phyloP scores from a whole-genome alignment of 495 filamentous ascomycete genomes.

The Jackrogersella minutella region DNA sequence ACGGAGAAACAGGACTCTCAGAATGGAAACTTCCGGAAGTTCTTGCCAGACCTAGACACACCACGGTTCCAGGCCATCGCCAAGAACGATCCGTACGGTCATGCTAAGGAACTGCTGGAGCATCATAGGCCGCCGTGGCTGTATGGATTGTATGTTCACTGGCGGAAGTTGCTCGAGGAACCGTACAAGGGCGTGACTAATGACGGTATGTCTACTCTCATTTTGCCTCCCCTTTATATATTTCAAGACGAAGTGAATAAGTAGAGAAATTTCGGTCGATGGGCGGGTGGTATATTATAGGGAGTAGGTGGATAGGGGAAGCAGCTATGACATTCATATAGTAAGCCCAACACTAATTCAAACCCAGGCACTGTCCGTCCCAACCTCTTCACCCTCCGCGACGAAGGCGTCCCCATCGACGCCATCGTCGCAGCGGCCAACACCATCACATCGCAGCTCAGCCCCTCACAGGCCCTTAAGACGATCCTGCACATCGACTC shows the following conservation, averaged over 20 bases:
- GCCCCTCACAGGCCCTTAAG: constrained; percentile 55
- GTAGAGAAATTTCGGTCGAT: neutral
- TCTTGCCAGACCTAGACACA: constrained; percentile 67
- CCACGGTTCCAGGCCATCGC: constrained; percentile 70
- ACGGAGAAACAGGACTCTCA: constrained; percentile 27
- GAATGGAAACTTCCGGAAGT: constrained; percentile 57
- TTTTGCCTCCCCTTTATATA: neutral
- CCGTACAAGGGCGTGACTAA: constrained; percentile 76
- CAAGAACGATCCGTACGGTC: constrained; percentile 69
- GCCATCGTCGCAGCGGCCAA: constrained; percentile 61
- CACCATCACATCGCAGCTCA: constrained; percentile 53
- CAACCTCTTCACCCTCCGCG: constrained; percentile 65
- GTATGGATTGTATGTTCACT: constrained; percentile 70
- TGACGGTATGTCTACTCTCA: constrained; percentile 60
- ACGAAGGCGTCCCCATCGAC: constrained; percentile 67
- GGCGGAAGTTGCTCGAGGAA: constrained; percentile 69
- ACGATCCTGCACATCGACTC: constrained; percentile 70
- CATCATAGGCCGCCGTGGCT: constrained; percentile 71
- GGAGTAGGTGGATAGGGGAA: neutral
- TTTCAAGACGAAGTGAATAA: neutral
- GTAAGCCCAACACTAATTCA: neutral
- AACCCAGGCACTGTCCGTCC: constrained; percentile 61
- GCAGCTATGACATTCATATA: neutral
- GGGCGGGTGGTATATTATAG: neutral
- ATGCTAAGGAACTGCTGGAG: constrained; percentile 67